A percentile compares a stretch with the other conserved stretches of the same genome.
Evolutionary conservation across 306 rosid species (phyloP).

Genomic region (Albizia julibrissin): DNA sequence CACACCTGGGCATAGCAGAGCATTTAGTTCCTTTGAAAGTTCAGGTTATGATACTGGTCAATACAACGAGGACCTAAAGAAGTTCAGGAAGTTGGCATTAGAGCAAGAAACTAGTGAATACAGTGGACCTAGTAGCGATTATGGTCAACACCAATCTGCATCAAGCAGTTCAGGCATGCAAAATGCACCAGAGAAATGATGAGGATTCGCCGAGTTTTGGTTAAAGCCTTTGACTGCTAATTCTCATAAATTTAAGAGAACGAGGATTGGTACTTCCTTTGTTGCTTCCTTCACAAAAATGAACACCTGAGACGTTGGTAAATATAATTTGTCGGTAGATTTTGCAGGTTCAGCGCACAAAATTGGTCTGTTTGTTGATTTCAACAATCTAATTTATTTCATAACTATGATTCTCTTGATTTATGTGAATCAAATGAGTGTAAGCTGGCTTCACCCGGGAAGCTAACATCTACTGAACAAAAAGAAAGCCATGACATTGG

Average conservation of each 20-base stretch:
- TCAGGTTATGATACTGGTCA: slow-evolving; percentile 48
- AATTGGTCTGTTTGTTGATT: neutral
- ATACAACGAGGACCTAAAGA: slow-evolving; percentile 56
- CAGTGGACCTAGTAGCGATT: slow-evolving; percentile 54
- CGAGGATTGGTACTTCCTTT: neutral
- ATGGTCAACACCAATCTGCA: slow-evolving; percentile 43
- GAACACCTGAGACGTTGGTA: neutral
- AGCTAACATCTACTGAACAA: slow-evolving; percentile 15
- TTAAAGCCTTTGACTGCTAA: slow-evolving; percentile 27
- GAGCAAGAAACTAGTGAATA: slow-evolving; percentile 32
- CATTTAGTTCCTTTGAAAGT: slow-evolving; percentile 62
- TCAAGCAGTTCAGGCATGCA: slow-evolving; percentile 53
- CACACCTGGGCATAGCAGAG: slow-evolving; percentile 59
- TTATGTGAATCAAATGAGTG: slow-evolving; percentile 3
- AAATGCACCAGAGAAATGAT: slow-evolving; percentile 38
- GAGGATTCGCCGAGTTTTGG: slow-evolving; percentile 3
- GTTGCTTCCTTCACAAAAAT: neutral
- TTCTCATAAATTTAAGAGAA: slow-evolving; percentile 19
- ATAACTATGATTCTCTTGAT: neutral
- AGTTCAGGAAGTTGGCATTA: slow-evolving; percentile 42
- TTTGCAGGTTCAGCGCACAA: neutral
- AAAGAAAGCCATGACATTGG: neutral
- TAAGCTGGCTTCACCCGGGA: slow-evolving; percentile 19
- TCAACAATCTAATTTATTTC: neutral
- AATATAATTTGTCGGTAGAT: slow-evolving; percentile 24